phyloP scores from a whole-genome alignment of 805 yeast species.

The Metschnikowia baotianmanensis region DNA sequence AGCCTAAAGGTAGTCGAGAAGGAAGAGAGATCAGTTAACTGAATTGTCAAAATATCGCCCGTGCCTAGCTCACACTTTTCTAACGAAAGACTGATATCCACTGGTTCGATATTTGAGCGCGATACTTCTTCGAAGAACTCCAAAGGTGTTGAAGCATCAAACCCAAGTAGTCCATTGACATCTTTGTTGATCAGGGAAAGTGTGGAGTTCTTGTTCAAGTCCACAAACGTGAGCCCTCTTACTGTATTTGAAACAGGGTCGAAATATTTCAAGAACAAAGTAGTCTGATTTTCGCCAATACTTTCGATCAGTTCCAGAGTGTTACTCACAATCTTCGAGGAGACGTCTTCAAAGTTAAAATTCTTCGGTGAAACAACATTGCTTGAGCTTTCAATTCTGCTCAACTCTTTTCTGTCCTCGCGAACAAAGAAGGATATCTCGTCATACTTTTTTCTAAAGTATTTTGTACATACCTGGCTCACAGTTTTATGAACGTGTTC shows the following conservation, averaged over 20 bases:
- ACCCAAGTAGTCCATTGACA: slow-evolving; percentile 42
- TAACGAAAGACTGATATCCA: slow-evolving; percentile 43
- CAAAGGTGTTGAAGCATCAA: slow-evolving; percentile 32
- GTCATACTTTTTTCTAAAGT: slow-evolving; percentile 46
- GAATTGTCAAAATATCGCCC: slow-evolving; percentile 63
- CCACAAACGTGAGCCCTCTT: slow-evolving; percentile 63
- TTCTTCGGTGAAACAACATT: slow-evolving; percentile 20
- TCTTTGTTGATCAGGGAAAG: slow-evolving; percentile 41
- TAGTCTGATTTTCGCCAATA: slow-evolving; percentile 21
- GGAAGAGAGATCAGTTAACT: slow-evolving; percentile 24
- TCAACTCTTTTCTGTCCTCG: slow-evolving; percentile 47
- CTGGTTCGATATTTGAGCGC: slow-evolving; percentile 46
- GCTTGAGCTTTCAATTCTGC: slow-evolving; percentile 13
- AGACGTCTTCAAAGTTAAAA: slow-evolving; percentile 24
- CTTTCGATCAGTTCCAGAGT: slow-evolving; percentile 14
- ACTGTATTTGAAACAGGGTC: slow-evolving; percentile 54
- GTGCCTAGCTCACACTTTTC: slow-evolving; percentile 56
- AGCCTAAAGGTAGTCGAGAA: slow-evolving; percentile 17
- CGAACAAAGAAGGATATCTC: slow-evolving; percentile 65
- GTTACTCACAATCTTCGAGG: slow-evolving; percentile 14
- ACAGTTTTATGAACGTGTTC: slow-evolving; percentile 39
- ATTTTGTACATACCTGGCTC: slow-evolving; percentile 49
- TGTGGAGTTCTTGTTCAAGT: slow-evolving; percentile 48
- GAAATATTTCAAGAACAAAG: slow-evolving; percentile 61
- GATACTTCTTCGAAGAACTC: slow-evolving; percentile 61